Conservation (phyloP, 1,284 basidiomycete genomes). For the Coriolopsis trogii region DNA sequence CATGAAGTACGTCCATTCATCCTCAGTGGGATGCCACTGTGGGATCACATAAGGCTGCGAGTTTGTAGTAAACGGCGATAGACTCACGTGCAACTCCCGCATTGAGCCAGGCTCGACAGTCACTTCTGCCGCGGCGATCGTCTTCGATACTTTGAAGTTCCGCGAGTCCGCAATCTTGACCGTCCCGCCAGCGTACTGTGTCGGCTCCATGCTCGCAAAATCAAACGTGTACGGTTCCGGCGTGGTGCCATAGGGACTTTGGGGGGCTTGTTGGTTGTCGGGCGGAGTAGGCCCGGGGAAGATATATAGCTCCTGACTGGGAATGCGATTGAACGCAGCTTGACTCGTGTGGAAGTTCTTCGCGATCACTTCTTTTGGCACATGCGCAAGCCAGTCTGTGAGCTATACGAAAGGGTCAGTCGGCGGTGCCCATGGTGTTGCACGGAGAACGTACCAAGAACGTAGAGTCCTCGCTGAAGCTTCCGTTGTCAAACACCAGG, state of each 20-base stretch:
- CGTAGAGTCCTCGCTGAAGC: slow-evolving; percentile 45
- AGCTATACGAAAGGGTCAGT: slow-evolving; percentile 23
- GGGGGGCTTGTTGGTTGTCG: slow-evolving; percentile 22
- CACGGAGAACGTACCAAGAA: slow-evolving; percentile 35
- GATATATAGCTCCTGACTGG: slow-evolving; percentile 40
- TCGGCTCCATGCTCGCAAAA: slow-evolving; percentile 48
- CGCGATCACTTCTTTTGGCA: slow-evolving; percentile 46
- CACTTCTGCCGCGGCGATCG: slow-evolving; percentile 61
- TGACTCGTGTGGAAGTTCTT: slow-evolving; percentile 43
- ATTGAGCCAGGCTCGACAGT: slow-evolving; percentile 60
- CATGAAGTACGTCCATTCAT: slow-evolving; percentile 50
- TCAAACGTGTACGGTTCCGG: slow-evolving; percentile 55
- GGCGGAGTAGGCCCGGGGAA: slow-evolving; percentile 36
- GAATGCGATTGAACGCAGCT: slow-evolving; percentile 39
- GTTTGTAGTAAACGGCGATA: background rate
- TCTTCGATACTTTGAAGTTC: slow-evolving; percentile 57
- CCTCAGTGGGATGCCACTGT: slow-evolving; percentile 75
- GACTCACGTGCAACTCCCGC: slow-evolving; percentile 57
- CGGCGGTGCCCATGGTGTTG: background rate
- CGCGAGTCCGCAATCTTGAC: slow-evolving; percentile 63
- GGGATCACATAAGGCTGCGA: slow-evolving; percentile 16
- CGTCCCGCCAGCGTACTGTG: slow-evolving; percentile 50
- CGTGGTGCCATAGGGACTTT: slow-evolving; percentile 43
- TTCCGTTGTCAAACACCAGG: slow-evolving; percentile 50
- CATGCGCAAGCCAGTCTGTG: slow-evolving; percentile 43